phyloP scores from a whole-genome alignment of 2,329 filamentous ascomycete genomes.

The Fusarium sp. region DNA sequence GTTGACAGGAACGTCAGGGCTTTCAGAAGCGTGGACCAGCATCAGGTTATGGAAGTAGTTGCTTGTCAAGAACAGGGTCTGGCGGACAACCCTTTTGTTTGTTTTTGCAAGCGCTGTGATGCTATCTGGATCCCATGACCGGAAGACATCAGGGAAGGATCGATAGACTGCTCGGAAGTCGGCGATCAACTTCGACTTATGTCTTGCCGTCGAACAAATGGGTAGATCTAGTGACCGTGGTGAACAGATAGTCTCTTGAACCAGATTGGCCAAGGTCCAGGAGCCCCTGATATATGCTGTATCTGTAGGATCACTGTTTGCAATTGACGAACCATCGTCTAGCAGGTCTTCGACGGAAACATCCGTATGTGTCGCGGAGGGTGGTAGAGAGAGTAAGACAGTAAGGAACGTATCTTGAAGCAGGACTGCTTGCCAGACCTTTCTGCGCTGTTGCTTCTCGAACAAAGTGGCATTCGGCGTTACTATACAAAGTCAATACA shows the following conservation, averaged over 20 bases:
- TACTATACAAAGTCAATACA: slow-evolving; percentile 54
- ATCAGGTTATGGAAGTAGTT: slow-evolving; percentile 88
- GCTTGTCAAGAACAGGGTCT: slow-evolving; percentile 82
- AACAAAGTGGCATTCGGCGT: slow-evolving; percentile 73
- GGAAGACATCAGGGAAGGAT: slow-evolving; percentile 77
- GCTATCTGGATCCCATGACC: slow-evolving; percentile 71
- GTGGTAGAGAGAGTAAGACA: slow-evolving; percentile 79
- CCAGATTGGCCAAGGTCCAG: slow-evolving; percentile 82
- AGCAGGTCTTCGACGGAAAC: slow-evolving; percentile 78
- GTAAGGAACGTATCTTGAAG: slow-evolving; percentile 86
- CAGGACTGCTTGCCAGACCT: slow-evolving; percentile 84
- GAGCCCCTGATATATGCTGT: slow-evolving; percentile 79
- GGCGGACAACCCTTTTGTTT: slow-evolving; percentile 75
- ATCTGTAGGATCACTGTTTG: slow-evolving; percentile 71
- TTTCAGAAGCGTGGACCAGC: slow-evolving; percentile 79
- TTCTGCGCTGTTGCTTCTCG: slow-evolving; percentile 82
- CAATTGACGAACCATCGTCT: slow-evolving; percentile 69
- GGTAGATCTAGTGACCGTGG: slow-evolving; percentile 79
- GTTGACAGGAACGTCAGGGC: slow-evolving; percentile 71
- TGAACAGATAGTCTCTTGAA: slow-evolving; percentile 80
- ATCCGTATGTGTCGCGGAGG: slow-evolving; percentile 82
- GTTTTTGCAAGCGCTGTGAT: slow-evolving; percentile 66
- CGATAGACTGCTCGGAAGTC: slow-evolving; percentile 78
- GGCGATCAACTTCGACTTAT: slow-evolving; percentile 76
- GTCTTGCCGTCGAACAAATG: slow-evolving; percentile 73